Evolutionary conservation across 2,329 filamentous ascomycete genomes (phyloP).

Genomic region (Penicillium sp.): DNA sequence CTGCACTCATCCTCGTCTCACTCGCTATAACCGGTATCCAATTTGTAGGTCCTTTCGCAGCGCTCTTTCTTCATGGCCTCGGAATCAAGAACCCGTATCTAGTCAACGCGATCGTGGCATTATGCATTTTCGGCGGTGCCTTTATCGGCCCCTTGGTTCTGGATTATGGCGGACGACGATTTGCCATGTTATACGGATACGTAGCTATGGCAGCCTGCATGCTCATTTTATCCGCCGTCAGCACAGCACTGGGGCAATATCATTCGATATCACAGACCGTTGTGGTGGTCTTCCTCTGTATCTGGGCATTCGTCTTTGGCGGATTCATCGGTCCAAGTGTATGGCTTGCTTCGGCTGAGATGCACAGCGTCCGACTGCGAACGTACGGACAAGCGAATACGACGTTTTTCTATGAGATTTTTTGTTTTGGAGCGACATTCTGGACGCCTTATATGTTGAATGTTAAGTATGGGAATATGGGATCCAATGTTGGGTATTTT

Average conservation of each 20-base stretch:
- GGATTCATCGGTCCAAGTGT: conserved; percentile 22
- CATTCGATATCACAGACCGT: conserved; percentile 16
- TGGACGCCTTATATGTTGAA: conserved; percentile 29
- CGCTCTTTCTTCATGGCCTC: conserved; percentile 19
- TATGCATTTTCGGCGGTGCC: conserved; percentile 20
- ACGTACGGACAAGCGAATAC: conserved; percentile 28
- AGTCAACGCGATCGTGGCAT: conserved; percentile 21
- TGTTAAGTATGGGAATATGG: conserved; percentile 26
- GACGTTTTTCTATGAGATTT: conserved; percentile 23
- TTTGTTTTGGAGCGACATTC: conserved; percentile 24
- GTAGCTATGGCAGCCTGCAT: conserved; percentile 23
- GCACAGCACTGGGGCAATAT: conserved; percentile 16
- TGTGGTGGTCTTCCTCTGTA: conserved; percentile 26
- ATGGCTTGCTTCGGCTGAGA: conserved; percentile 25
- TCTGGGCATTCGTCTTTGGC: conserved; percentile 29
- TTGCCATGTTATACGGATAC: conserved; percentile 24
- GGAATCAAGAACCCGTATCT: conserved; percentile 24
- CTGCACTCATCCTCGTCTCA: conserved; percentile 26
- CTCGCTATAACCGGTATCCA: conserved; percentile 28
- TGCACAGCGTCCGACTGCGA: conserved; percentile 27
- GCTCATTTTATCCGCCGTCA: conserved; percentile 22
- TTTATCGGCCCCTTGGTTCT: conserved; percentile 16
- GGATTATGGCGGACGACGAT: conserved; percentile 26
- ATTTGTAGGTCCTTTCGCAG: conserved; percentile 17
- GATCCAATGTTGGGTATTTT: conserved; percentile 30